Evolutionary conservation across 192 early-diverging fungal genomes (phyloP).

Genomic region (Linderina pennispora): DNA sequence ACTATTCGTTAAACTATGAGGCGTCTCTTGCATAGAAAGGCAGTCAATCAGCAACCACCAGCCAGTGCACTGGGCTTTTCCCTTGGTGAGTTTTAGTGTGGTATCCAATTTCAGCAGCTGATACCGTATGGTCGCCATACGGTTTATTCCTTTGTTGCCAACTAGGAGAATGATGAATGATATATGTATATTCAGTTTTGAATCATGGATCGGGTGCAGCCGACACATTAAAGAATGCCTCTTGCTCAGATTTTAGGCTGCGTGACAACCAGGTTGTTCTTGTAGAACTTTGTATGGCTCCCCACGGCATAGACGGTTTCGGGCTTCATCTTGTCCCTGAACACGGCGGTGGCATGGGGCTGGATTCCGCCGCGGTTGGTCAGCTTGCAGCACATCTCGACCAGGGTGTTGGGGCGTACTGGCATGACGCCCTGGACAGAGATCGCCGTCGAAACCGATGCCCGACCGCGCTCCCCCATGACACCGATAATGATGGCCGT

Average conservation of each 20-base stretch:
- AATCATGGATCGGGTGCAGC: no score
- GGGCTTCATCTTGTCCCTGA: slow-evolving; percentile 14
- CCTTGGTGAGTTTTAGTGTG: no score
- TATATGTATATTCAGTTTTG: no score
- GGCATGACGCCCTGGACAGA: slow-evolving; percentile 14
- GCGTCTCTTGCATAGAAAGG: no score
- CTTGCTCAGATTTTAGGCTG: slow-evolving; percentile 16
- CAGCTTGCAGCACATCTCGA: slow-evolving; percentile 21
- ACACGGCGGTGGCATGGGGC: slow-evolving; percentile 27
- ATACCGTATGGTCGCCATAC: no score
- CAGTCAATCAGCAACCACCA: neutral
- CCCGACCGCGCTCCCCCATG: slow-evolving; percentile 1
- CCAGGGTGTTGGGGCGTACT: slow-evolving; percentile 7
- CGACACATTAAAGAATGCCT: no score
- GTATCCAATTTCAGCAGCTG: no score
- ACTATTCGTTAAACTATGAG: no score
- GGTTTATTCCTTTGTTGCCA: no score
- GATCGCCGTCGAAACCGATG: slow-evolving; percentile 27
- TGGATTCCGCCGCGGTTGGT: slow-evolving; percentile 7
- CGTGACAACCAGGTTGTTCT: slow-evolving; percentile 15
- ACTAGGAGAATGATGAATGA: no score
- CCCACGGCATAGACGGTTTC: slow-evolving; percentile 13
- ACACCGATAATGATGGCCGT: slow-evolving; percentile 19
- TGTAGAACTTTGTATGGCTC: slow-evolving; percentile 30
- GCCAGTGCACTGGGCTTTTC: neutral